Evolutionary conservation across 2,329 filamentous ascomycete species (phyloP).

Genomic region (Phaeosphaeria sp.): DNA sequence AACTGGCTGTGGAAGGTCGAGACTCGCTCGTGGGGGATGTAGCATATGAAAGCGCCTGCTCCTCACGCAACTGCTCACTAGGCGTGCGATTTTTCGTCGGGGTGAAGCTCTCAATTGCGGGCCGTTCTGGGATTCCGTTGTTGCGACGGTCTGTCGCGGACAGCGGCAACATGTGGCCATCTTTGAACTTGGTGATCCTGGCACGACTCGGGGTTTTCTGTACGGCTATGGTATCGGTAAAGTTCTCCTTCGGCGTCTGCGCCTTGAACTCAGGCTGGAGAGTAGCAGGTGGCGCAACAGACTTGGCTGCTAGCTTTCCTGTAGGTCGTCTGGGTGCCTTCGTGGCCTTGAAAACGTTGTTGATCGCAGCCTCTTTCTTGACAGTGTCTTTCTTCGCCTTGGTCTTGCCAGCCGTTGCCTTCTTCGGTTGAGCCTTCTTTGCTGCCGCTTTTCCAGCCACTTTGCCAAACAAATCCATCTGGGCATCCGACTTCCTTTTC

Average conservation of each 20-base stretch:
- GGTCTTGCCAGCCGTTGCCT: constrained; percentile 28
- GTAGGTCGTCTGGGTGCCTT: constrained; percentile 29
- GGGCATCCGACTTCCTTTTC: constrained; percentile 38
- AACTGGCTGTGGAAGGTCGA: constrained; percentile 35
- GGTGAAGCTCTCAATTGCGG: constrained; percentile 38
- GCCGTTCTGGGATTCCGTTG: constrained; percentile 39
- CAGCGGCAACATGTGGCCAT: constrained; percentile 31
- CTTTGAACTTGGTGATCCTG: constrained; percentile 34
- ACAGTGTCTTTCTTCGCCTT: constrained; percentile 36
- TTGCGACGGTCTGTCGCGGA: constrained; percentile 39
- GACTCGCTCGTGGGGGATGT: constrained; percentile 25
- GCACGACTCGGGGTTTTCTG: constrained; percentile 19
- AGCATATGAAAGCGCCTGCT: constrained; percentile 16
- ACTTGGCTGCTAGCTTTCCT: constrained; percentile 18
- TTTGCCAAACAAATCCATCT: constrained; percentile 30
- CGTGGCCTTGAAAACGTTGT: constrained; percentile 37
- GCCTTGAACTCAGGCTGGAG: constrained; percentile 7
- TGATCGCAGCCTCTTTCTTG: constrained; percentile 33
- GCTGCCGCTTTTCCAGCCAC: constrained; percentile 27
- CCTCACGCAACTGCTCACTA: constrained; percentile 35
- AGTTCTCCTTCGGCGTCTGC: constrained; percentile 17
- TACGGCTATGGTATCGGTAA: constrained; percentile 17
- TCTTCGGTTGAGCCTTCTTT: constrained; percentile 41
- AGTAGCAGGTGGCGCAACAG: constrained; percentile 5
- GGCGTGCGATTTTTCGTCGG: constrained; percentile 37